Evolutionary conservation across 2,329 filamentous ascomycete species (phyloP).

Genomic region (Epichloe sp.): DNA sequence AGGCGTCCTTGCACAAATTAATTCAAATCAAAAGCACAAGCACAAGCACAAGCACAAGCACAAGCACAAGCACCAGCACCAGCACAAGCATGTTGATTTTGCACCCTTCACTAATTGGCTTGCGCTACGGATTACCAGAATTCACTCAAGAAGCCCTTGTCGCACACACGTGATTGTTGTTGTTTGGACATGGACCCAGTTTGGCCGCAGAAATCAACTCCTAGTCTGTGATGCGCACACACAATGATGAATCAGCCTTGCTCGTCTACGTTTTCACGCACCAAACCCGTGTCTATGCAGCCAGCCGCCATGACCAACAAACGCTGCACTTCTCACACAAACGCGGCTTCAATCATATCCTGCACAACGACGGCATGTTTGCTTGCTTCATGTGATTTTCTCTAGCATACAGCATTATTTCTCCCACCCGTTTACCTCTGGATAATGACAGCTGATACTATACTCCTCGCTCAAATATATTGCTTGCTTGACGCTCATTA

Average conservation of each 20-base stretch:
- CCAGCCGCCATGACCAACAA: background rate
- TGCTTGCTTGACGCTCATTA: background rate
- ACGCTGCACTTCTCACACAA: background rate
- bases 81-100: no score
- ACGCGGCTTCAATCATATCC: background rate
- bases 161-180: background rate
- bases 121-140: no score
- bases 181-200: background rate
- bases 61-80: no score
- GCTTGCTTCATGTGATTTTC: background rate
- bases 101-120: no score
- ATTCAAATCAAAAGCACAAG: no score
- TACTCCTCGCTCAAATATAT: background rate
- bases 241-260: background rate
- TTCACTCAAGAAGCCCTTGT: no score
- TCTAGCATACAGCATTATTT: no score
- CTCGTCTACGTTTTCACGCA: background rate
- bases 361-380: background rate
- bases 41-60: no score
- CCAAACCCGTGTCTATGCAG: background rate
- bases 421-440: no score
- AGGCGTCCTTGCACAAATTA: no score
- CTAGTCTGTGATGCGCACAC: background rate
- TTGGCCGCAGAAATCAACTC: background rate
- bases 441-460: background rate